Percentiles rank a stretch among this genome's conserved stretches.
These are phyloP conservation scores for Cordyceps tenuipes DNA, from an alignment of 2,329 filamentous ascomycete species.

Conservation along the genomic window DNA sequence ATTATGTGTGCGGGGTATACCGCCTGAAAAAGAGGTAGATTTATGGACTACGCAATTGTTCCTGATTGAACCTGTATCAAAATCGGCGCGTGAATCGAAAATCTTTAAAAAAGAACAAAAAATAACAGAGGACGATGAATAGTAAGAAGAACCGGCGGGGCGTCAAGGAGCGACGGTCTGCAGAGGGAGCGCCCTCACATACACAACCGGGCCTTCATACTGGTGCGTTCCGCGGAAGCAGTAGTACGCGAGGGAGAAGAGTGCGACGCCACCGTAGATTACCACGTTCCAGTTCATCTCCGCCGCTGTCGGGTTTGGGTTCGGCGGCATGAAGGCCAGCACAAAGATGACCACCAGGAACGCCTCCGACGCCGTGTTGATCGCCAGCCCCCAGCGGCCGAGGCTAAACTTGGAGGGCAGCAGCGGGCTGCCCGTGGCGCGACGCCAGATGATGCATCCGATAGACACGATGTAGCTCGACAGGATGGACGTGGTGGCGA, in stretches of 20 bases:
- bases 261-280: conserved; percentile 31
- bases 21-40: too few relatives aligned
- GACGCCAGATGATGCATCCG: conserved; percentile 33
- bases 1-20: background rate
- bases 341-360: conserved; percentile 39
- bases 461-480: conserved; percentile 43
- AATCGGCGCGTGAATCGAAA: too few relatives aligned
- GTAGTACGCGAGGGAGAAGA: conserved; percentile 33
- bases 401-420: conserved; percentile 23
- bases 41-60: too few relatives aligned
- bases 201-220: conserved; percentile 13
- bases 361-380: conserved; percentile 34
- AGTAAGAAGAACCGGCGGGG: too few relatives aligned
- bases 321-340: conserved; percentile 40
- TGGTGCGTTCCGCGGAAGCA: conserved; percentile 18
- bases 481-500: conserved; percentile 41
- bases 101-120: too few relatives aligned
- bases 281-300: conserved; percentile 45
- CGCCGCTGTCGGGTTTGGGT: conserved; percentile 25
- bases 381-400: conserved; percentile 30
- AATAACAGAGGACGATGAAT: too few relatives aligned
- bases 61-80: too few relatives aligned
- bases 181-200: conserved; percentile 9
- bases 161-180: background rate
- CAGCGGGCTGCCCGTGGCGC: conserved; percentile 25